Evolutionary conservation across 2,329 filamentous ascomycete species (phyloP).

Genomic region (Ascosphaera apis): DNA sequence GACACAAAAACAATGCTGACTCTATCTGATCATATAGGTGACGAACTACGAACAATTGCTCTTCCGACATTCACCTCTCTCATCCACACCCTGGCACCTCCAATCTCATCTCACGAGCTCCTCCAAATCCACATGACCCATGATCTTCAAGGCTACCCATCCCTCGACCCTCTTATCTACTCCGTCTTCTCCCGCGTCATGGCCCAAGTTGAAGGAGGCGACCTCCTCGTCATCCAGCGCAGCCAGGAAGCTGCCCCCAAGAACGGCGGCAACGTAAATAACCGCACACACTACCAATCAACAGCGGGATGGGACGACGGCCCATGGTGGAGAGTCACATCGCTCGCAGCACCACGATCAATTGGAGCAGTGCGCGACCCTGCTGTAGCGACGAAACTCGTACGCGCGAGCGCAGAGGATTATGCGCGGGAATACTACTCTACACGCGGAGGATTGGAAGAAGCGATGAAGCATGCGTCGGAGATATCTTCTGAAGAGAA

Average conservation of each 20-base stretch:
- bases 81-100: conserved; percentile 81
- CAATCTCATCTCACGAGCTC: conserved; percentile 89
- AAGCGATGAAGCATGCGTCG: conserved; percentile 55
- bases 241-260: conserved; percentile 62
- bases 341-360: conserved; percentile 42
- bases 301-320: conserved; percentile 57
- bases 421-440: conserved; percentile 73
- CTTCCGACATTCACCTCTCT: conserved; percentile 89
- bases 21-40: too few species aligned
- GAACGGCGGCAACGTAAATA: conserved; percentile 23
- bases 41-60: conserved; percentile 64
- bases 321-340: conserved; percentile 63
- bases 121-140: conserved; percentile 95
- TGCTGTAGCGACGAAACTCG: conserved; percentile 74
- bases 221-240: conserved; percentile 80
- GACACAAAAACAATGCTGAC: too few species aligned
- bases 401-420: conserved; percentile 65
- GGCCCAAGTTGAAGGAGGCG: conserved; percentile 95
- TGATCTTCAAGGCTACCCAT: conserved; percentile 83
- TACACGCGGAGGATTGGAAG: conserved; percentile 52
- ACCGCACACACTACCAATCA: conserved; percentile 6
- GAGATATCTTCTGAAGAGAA: conserved; percentile 64
- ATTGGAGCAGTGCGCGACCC: conserved; percentile 60
- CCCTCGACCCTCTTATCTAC: conserved; percentile 79
- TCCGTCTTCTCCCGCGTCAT: conserved; percentile 84